Evolutionary conservation across 2,329 filamentous ascomycete species (phyloP), one percentile per base, ranked within the genome.

Genomic region (Colletotrichum sp.): DNA sequence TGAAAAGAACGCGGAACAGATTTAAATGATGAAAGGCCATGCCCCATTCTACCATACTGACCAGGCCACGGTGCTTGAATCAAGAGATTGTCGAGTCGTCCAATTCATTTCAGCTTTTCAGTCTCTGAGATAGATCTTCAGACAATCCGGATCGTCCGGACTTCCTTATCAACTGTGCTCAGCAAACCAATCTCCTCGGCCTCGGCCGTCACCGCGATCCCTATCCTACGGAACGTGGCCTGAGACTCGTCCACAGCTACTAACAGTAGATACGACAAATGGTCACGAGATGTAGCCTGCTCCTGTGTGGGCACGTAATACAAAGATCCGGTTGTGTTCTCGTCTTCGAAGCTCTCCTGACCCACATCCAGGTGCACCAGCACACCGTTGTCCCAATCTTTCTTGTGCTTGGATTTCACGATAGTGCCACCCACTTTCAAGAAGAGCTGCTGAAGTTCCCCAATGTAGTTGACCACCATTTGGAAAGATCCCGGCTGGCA

Each of bases 221-320:
- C 71, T 21, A 74, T 64, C n/a, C 71, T 71, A 24, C 32, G 62
- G 30, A 71, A 74, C 5, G 7, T 26, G 1, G n/a, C 9, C 2
- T n/a, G 18, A 3, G 15, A 0, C 4, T 52, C 15, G 3, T 74
- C 57, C 7, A 26, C 28, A 0, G 67, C 28, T 6, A 55, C 7
- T 7, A 71, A 2, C 4, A 74, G 10, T 6, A 74, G 55, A 18
- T 63, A 71, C 7, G 16, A 64, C 8, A 74, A 67, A 8, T 12
- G 3, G 4, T 18, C 36, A 9, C 5, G 6, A 5, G 8, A 13
- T 3, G 4, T 34, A 1, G 32, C 7, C 12, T 64, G 66, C 12
- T 24, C 4, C 4, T 71, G 55, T 1, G 71, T 6, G 18, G 67
- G 55, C 3, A 71, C 13, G 8, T 71, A 71, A 30, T 57, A 71